Percentiles rank a stretch among this genome's conserved stretches.
These are phyloP conservation scores for Penicillium crustosum DNA, from an alignment of 2,329 filamentous ascomycete species.

Conservation along the genomic window DNA sequence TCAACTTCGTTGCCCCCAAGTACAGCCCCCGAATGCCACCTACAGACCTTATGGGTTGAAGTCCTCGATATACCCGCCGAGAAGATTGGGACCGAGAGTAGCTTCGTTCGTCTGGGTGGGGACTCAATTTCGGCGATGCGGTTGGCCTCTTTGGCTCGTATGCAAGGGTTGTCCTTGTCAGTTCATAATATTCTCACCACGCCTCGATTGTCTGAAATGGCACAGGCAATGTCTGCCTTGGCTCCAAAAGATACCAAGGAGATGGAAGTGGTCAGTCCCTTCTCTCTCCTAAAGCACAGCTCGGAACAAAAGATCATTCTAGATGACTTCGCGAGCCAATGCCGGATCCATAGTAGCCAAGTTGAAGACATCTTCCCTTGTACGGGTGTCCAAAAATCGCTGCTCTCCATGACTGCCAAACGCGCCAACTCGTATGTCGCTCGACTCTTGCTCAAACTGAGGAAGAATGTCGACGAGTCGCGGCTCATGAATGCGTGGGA, in stretches of 20 bases:
- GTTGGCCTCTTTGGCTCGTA: background rate
- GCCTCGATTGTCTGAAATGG: background rate
- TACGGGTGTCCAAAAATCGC: background rate
- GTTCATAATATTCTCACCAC: background rate
- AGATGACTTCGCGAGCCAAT: background rate
- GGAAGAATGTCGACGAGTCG: background rate
- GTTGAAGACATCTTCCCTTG: background rate
- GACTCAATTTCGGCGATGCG: background rate
- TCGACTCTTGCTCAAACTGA: background rate
- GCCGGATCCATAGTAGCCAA: background rate
- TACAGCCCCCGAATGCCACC: background rate
- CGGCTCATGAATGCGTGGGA: background rate
- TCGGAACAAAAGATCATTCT: background rate
- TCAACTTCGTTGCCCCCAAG: background rate
- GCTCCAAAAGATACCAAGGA: background rate
- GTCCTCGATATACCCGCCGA: background rate
- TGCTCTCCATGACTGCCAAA: background rate
- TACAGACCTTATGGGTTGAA: background rate
- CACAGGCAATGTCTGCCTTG: background rate
- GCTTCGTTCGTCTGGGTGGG: background rate
- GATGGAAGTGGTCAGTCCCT: background rate
- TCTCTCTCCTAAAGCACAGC: background rate
- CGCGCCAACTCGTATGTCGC: background rate
- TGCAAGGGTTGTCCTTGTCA: background rate
- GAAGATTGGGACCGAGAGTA: background rate